Base-by-base conservation (phyloP, 306 rosid genomes). In the Oemleria cerasiformis region DNA sequence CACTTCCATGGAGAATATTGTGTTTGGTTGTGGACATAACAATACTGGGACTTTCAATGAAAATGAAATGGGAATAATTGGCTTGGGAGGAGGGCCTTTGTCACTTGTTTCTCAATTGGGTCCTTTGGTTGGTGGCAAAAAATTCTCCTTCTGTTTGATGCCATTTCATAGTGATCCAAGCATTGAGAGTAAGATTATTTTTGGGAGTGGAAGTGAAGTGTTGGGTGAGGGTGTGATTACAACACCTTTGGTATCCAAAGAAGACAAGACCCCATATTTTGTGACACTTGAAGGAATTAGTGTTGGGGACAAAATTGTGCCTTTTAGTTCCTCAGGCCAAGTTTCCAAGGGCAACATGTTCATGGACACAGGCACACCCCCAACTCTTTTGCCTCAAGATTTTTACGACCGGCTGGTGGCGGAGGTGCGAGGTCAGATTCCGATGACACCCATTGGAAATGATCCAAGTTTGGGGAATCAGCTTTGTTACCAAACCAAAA, bases 361-460 rank as follows among this genome's bases (percentile, higher is more conserved):
- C 73, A 64, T 84, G 68, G 94, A 86, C 71, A 84, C 87, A 17
- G 94, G 94, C 16, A 82, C 91, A 51, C 91, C 88, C 8, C 73
- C 87, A 42, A 84, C 83, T 17, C 68, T 82, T 42, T 9, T 88
- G 21, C 90, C 90, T 25, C 82, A 84, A 74, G 86, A 80, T 12
- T 69, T 86, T 45, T 82, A 84, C 16, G 74, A 82, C 38, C 73
- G 72, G 19, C 19, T 88, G 63, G 86, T 73, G 0, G 73, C 53
- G 45, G 90, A 88, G 69, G 59, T 88, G 55, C 69, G 65, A 65
- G 70, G 51, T 9, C 84, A 86, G 43, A 74, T 77, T 75, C 57
- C 23, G 3, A 7, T 82, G 74, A 0, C 59, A 15, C 94, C 94
- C 1, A 30, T 73, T 55, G 80, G 50, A 39, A 77, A 69, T 69